These are phyloP conservation scores for Gleditsia sinensis DNA, from an alignment of 306 rosid species.

Conservation along the genomic window DNA sequence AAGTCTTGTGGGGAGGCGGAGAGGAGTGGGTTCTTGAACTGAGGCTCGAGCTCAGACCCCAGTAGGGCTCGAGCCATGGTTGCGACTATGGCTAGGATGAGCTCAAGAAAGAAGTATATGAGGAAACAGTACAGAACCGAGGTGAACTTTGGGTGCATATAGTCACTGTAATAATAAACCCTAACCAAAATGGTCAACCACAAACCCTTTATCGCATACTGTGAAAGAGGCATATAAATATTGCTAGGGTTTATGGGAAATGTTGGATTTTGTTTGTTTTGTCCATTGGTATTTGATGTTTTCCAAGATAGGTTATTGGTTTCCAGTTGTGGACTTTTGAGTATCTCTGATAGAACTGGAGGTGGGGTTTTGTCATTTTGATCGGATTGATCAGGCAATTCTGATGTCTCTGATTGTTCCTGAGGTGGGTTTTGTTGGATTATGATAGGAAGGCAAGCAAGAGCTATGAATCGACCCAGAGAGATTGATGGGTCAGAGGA, in stretches of 20 bases:
- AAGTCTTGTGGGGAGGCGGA: conserved; percentile 74
- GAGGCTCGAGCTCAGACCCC: conserved; percentile 64
- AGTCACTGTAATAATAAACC: conserved; percentile 37
- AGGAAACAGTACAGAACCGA: conserved; percentile 44
- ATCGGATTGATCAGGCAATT: background rate
- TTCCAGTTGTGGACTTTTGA: too few relatives aligned
- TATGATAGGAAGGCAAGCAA: conserved; percentile 73
- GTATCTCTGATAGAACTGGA: background rate
- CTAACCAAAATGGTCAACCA: conserved; percentile 34
- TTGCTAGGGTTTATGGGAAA: background rate
- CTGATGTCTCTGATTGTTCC: background rate
- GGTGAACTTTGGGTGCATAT: conserved; percentile 45
- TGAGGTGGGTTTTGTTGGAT: conserved; percentile 38
- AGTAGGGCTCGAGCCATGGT: conserved; percentile 36
- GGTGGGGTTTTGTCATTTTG: conserved; percentile 2
- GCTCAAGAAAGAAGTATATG: conserved; percentile 59
- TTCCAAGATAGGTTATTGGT: too few relatives aligned
- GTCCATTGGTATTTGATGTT: too few relatives aligned
- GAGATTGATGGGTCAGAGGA: conserved; percentile 45
- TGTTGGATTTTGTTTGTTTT: too few relatives aligned
- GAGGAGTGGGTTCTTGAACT: conserved; percentile 60
- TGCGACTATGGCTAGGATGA: conserved; percentile 43
- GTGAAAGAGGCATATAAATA: conserved; percentile 7
- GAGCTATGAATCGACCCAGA: conserved; percentile 48
- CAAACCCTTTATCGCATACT: conserved; percentile 35